Base-by-base conservation (phyloP, 2,329 filamentous ascomycete species). In the Colletotrichum sp. region DNA sequence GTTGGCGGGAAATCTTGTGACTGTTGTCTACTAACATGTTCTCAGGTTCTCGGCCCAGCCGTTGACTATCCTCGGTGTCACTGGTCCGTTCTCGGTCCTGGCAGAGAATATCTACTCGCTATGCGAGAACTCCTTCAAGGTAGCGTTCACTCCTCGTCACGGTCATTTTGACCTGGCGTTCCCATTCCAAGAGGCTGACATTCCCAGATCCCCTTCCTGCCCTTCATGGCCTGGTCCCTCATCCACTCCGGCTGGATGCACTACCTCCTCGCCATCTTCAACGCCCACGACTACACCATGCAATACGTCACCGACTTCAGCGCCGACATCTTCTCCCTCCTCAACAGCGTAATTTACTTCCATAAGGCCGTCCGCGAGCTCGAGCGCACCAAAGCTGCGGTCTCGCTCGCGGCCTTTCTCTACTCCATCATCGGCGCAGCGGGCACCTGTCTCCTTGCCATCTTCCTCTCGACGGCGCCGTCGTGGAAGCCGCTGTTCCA, bases 261-360 rank as follows among this genome's bases (percentile, higher is more conserved):
- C 80, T 90, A 89, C 78, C 82, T 93, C 5, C 86, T 94, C 15
- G 92, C 92, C 71, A 89, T 93, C 67, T 90, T 93, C 83, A 94
- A 94, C 82, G 92, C 92, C 6, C 92, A 94, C 80, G 92, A 93
- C 82, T 94, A 91, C 90, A 94, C 92, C 0, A 94, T 94, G 92
- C 88, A 90, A 79, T 94, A 94, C 82, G 92, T 94, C 65, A 94
- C 92, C 3, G 91, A 89, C 24, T 94, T 93, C 82, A 92, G 88
- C 76, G 92, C 90, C 59, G 92, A 94, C 81, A 92, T 94, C 71
- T 94, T 94, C 81, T 92, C 91, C 4, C 86, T 94, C 10, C 84
- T 94, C 32, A 94, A 94, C 82, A 92, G 90, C 78, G 89, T 94
- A 74, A 93, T 94, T 78, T 94, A 94, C 83, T 92, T 94, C 80